Evolutionary conservation across 768 basidiomycete genomes (phyloP).

Genomic region (Boletus reticuloceps): DNA sequence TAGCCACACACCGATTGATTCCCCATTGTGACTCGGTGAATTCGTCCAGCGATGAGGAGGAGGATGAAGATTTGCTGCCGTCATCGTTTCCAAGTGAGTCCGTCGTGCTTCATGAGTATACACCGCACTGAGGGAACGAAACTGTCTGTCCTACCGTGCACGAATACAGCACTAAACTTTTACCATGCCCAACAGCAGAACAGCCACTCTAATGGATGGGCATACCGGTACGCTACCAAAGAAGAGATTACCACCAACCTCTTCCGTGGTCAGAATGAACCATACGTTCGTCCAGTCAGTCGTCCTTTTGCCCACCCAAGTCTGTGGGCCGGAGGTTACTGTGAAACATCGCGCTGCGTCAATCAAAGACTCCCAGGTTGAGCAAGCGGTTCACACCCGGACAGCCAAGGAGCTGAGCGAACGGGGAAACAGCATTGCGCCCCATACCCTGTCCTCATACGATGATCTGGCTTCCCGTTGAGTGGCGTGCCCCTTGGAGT

Average conservation of each 20-base stretch:
- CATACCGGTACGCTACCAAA: constrained; percentile 31
- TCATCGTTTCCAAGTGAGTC: constrained; percentile 29
- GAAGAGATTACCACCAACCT: constrained; percentile 29
- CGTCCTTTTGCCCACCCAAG: neutral
- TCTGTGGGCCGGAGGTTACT: neutral
- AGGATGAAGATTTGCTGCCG: constrained; percentile 4
- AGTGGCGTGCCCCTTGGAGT: neutral
- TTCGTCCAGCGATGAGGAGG: constrained; percentile 15
- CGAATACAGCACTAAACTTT: constrained; percentile 22
- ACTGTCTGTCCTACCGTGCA: neutral
- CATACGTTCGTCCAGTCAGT: neutral
- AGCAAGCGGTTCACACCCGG: neutral
- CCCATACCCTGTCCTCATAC: neutral
- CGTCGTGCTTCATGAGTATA: neutral
- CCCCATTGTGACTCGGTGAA: constrained; percentile 2
- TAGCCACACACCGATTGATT: neutral
- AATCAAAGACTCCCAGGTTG: constrained; percentile 1
- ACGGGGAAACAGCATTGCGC: neutral
- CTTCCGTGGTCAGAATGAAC: constrained; percentile 19
- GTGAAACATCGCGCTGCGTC: constrained; percentile 8
- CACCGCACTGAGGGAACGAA: neutral
- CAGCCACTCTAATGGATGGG: constrained; percentile 18
- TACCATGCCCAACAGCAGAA: constrained; percentile 9
- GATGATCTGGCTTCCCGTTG: neutral
- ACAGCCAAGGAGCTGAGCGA: neutral